These are phyloP conservation scores for Lithohypha guttulata DNA, from an alignment of 2,329 filamentous ascomycete species.

Conservation along the genomic window DNA sequence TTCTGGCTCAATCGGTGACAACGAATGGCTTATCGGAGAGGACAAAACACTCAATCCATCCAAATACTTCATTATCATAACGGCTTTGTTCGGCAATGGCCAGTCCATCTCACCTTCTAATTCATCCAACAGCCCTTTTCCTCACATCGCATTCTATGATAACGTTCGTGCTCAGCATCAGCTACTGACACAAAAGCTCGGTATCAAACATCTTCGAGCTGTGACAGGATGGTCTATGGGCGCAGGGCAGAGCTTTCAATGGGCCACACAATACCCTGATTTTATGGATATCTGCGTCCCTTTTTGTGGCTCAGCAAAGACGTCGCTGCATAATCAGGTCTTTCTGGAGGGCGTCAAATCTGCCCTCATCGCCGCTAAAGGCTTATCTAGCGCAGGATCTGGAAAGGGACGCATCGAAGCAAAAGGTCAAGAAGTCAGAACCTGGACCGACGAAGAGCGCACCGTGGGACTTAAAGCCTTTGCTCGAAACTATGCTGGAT, in stretches of 20 bases:
- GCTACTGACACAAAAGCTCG: slow-evolving; percentile 53
- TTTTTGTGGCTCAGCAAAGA: slow-evolving; percentile 56
- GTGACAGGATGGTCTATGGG: slow-evolving; percentile 65
- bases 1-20: slow-evolving; percentile 56
- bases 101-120: slow-evolving; percentile 60
- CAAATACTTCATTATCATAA: slow-evolving; percentile 58
- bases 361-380: slow-evolving; percentile 48
- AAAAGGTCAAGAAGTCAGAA: slow-evolving; percentile 30
- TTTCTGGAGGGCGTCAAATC: slow-evolving; percentile 56
- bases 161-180: slow-evolving; percentile 58
- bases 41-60: slow-evolving; percentile 54
- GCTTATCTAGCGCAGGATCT: slow-evolving; percentile 42
- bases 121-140: slow-evolving; percentile 46
- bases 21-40: slow-evolving; percentile 61
- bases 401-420: slow-evolving; percentile 35
- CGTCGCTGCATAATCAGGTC: slow-evolving; percentile 56
- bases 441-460: slow-evolving; percentile 45
- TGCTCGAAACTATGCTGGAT: slow-evolving; percentile 66
- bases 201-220: slow-evolving; percentile 48
- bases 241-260: slow-evolving; percentile 55
- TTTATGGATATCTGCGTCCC: slow-evolving; percentile 57
- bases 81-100: slow-evolving; percentile 58
- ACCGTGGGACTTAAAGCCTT: slow-evolving; percentile 57
- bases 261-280: slow-evolving; percentile 51
- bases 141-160: slow-evolving; percentile 54